These are phyloP conservation scores for Diplogelasinospora grovesii DNA, from an alignment of 495 filamentous ascomycete genomes.

Conservation along the genomic window DNA sequence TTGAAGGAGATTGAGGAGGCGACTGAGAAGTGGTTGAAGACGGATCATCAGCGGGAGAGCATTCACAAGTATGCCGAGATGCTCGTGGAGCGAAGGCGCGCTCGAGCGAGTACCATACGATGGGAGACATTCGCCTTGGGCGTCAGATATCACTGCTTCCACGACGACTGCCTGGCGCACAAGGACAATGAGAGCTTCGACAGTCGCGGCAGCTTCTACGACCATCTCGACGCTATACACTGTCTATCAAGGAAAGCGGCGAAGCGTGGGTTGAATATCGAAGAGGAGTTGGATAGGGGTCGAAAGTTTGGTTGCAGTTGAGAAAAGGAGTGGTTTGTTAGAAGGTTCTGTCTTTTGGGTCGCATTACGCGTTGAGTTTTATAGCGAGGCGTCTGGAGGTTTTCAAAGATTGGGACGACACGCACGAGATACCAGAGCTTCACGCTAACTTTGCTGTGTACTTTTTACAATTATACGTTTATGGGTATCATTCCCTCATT, in stretches of 20 bases:
- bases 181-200: constrained; percentile 7
- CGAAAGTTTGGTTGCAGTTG: constrained; percentile 21
- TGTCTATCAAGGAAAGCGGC: constrained; percentile 10
- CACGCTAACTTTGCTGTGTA: too few relatives aligned
- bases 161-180: constrained; percentile 17
- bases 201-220: constrained; percentile 21
- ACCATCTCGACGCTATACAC: constrained; percentile 21
- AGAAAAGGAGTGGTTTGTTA: too few relatives aligned
- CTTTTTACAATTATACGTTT: too few relatives aligned
- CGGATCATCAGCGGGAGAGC: constrained; percentile 7
- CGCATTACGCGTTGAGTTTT: too few relatives aligned
- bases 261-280: constrained; percentile 14
- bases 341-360: too few relatives aligned
- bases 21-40: constrained; percentile 16
- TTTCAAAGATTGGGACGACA: too few relatives aligned
- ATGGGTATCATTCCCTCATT: too few relatives aligned
- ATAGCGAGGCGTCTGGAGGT: too few relatives aligned
- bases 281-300: constrained; percentile 22
- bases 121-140: constrained; percentile 30
- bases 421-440: too few relatives aligned
- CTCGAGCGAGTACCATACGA: constrained; percentile 18
- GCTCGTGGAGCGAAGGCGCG: constrained; percentile 16
- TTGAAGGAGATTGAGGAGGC: constrained; percentile 22
- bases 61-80: constrained; percentile 16
- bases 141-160: constrained; percentile 21